Conservation (phyloP, 805 yeast species). For the Tetrapisispora arboricola region DNA sequence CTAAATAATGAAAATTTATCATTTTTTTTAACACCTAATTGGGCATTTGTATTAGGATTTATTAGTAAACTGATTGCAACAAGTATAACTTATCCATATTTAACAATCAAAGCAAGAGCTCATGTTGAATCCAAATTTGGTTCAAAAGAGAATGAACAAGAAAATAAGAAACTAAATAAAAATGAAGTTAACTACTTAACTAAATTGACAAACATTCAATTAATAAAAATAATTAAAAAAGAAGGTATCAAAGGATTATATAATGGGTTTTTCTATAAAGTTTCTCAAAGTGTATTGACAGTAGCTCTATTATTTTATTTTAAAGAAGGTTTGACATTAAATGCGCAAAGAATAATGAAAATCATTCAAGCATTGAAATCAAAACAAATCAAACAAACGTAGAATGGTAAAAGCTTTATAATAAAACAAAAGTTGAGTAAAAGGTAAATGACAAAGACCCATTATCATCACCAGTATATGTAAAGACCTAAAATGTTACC, state of each 20-base stretch:
- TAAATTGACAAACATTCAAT: slow-evolving; percentile 27
- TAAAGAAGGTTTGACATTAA: slow-evolving; percentile 69
- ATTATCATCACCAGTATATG: no score
- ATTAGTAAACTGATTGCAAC: slow-evolving; percentile 87
- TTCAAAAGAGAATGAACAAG: neutral
- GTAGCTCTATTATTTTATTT: slow-evolving; percentile 87
- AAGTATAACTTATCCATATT: slow-evolving; percentile 78
- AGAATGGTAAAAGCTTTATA: no score
- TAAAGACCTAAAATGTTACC: no score
- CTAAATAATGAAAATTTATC: slow-evolving; percentile 17
- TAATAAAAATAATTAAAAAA: slow-evolving; percentile 43
- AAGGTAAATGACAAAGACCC: no score
- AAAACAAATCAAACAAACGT: neutral
- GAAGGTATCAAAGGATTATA: slow-evolving; percentile 76
- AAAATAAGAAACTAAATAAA: slow-evolving; percentile 5
- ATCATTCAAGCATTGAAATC: slow-evolving; percentile 16
- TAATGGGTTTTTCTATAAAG: slow-evolving; percentile 70
- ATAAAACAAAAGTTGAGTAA: no score
- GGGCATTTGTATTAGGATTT: slow-evolving; percentile 84
- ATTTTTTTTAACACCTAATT: slow-evolving; percentile 44
- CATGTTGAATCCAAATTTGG: slow-evolving; percentile 52
- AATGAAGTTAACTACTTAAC: neutral
- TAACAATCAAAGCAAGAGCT: slow-evolving; percentile 82
- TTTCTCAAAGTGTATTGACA: slow-evolving; percentile 73
- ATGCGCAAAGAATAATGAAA: slow-evolving; percentile 46